These are phyloP conservation scores for Cyclotella atomus DNA, from an alignment of 108 stramenopile genomes.

Conservation along the genomic window DNA sequence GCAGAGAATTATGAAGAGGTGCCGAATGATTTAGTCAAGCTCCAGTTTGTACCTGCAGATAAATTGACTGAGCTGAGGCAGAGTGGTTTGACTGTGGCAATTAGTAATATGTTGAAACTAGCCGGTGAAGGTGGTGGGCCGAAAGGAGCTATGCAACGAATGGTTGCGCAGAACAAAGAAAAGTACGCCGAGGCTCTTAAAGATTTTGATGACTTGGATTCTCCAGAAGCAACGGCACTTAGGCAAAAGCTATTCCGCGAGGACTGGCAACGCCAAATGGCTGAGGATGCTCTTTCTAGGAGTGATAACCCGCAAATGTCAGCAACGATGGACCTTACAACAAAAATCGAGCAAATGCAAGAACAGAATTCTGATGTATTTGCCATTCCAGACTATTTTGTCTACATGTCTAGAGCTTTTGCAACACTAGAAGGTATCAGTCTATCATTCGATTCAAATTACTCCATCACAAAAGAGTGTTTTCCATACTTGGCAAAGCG, in stretches of 20 bases:
- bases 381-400: slow-evolving; percentile 64
- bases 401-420: slow-evolving; percentile 72
- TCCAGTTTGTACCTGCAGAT: slow-evolving; percentile 71
- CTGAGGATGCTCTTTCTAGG: slow-evolving; percentile 40
- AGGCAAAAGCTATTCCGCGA: slow-evolving; percentile 42
- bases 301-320: slow-evolving; percentile 16
- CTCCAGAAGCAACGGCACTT: slow-evolving; percentile 46
- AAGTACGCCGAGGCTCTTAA: slow-evolving; percentile 45
- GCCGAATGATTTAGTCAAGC: slow-evolving; percentile 72
- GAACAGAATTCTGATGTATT: slow-evolving; percentile 62
- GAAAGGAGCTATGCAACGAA: slow-evolving; percentile 53
- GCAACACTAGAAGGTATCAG: slow-evolving; percentile 79
- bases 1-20: slow-evolving; percentile 76
- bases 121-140: slow-evolving; percentile 63
- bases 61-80: slow-evolving; percentile 53
- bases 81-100: slow-evolving; percentile 61
- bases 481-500: slow-evolving; percentile 73
- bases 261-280: slow-evolving; percentile 45
- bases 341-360: slow-evolving; percentile 64
- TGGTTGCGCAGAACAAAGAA: slow-evolving; percentile 45
- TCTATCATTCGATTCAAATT: slow-evolving; percentile 61
- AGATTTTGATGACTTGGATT: slow-evolving; percentile 52
- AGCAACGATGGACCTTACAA: slow-evolving; percentile 41
- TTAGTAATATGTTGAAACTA: slow-evolving; percentile 58
- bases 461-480: slow-evolving; percentile 57